These are phyloP conservation scores for Fonsecaea erecta DNA, from an alignment of 2,329 filamentous ascomycete genomes.

Conservation along the genomic window DNA sequence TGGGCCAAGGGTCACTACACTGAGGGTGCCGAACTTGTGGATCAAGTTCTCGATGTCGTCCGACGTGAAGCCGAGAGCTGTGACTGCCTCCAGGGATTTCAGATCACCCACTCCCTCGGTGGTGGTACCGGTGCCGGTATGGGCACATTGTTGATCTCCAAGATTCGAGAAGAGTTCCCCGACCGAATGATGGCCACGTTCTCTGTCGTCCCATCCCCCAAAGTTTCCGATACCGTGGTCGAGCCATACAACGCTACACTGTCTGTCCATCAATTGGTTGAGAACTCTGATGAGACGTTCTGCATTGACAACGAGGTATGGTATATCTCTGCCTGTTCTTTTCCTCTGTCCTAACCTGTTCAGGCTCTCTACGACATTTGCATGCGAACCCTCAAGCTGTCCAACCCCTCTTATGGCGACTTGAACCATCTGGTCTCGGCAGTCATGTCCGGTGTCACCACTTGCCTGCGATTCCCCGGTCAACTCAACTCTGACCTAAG, in stretches of 20 bases:
- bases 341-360: constrained; percentile 29
- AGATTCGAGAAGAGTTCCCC: constrained; percentile 99
- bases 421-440: constrained; percentile 99
- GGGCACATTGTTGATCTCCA: constrained; percentile 99
- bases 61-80: constrained; percentile 98
- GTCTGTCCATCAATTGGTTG: constrained; percentile 97
- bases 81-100: constrained; percentile 99
- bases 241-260: constrained; percentile 99
- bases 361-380: constrained; percentile 98
- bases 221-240: constrained; percentile 99
- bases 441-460: constrained; percentile 99
- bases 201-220: constrained; percentile 97
- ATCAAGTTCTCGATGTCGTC: constrained; percentile 97
- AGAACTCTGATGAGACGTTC: constrained; percentile 99
- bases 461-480: constrained; percentile 97
- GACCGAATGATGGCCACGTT: constrained; percentile 99
- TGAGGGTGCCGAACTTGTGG: constrained; percentile 97
- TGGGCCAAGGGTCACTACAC: constrained; percentile 99
- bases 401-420: constrained; percentile 97
- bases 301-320: constrained; percentile 97
- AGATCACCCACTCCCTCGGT: constrained; percentile 99
- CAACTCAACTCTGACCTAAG: constrained; percentile 99
- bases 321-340: neutral
- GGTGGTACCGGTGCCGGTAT: constrained; percentile 99
- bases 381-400: constrained; percentile 99